A percentile compares a stretch with the other conserved stretches of the same genome.
phyloP scores from a whole-genome alignment of 306 rosid species.

The Clitoria ternatea region DNA sequence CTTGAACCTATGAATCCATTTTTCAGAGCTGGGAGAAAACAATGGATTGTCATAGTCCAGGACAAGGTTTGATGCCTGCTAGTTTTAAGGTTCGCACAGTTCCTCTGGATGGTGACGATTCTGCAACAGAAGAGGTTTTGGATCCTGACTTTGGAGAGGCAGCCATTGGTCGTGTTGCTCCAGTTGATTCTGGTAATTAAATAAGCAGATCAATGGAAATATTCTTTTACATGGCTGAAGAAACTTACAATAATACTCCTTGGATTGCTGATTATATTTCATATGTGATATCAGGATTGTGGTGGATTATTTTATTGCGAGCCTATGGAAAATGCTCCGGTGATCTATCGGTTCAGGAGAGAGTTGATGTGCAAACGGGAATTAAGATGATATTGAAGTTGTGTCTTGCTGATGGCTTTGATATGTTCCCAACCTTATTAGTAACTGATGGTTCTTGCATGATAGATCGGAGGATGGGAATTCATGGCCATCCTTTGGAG shows the following conservation, averaged over 20 bases:
- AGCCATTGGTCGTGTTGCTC: constrained; percentile 93
- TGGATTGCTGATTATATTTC: constrained; percentile 15
- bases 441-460: constrained; percentile 90
- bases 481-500: constrained; percentile 90
- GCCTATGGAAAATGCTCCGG: constrained; percentile 86
- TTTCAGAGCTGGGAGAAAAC: constrained; percentile 96
- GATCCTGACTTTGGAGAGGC: constrained; percentile 97
- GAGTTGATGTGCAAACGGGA: constrained; percentile 92
- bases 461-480: constrained; percentile 96
- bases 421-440: constrained; percentile 84
- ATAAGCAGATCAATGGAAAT: background rate
- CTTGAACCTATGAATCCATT: background rate
- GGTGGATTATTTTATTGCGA: constrained; percentile 90
- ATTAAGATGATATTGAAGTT: constrained; percentile 80
- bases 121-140: constrained; percentile 80
- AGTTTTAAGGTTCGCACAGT: constrained; percentile 83
- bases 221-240: background rate
- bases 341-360: constrained; percentile 80
- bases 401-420: constrained; percentile 90
- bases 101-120: constrained; percentile 80
- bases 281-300: constrained; percentile 51
- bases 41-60: constrained; percentile 90
- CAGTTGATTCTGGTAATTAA: constrained; percentile 82
- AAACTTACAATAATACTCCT: constrained; percentile 1
- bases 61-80: constrained; percentile 96